phyloP scores from a whole-genome alignment of 2,329 filamentous ascomycete species.

The Penicillium sp. region DNA sequence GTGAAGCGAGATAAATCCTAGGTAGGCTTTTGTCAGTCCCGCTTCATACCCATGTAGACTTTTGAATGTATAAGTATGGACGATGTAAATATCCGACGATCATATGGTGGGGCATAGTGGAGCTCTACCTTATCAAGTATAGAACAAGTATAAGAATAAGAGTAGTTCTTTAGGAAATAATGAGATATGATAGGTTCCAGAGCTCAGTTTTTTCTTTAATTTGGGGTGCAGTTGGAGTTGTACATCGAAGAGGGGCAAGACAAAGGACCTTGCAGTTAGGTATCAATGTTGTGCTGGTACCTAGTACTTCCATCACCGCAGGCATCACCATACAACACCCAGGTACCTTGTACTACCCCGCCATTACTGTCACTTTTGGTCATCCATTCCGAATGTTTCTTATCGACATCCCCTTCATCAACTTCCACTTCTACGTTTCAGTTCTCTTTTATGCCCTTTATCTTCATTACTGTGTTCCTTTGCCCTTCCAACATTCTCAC shows the following conservation, averaged over 20 bases:
- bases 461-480: not conserved
- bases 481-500: not conserved
- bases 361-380: conserved; percentile 8
- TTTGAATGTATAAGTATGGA: not conserved
- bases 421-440: not conserved
- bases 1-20: not conserved
- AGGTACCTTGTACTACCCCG: conserved; percentile 10
- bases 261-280: not conserved
- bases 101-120: conserved; percentile 4
- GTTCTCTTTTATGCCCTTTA: not conserved
- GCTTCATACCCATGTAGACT: not conserved
- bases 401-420: not conserved
- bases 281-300: not conserved
- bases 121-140: not conserved
- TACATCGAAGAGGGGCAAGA: not conserved
- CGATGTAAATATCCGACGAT: not conserved
- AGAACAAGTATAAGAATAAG: not conserved
- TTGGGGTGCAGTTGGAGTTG: not conserved
- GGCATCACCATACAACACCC: not conserved
- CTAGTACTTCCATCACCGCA: not conserved
- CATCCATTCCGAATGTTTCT: conserved; percentile 4
- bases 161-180: not conserved
- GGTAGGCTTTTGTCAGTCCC: not conserved
- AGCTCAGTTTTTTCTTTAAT: not conserved
- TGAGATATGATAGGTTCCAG: not conserved